Conservation (phyloP, 768 basidiomycete genomes). For the Psilocybe cubensis region DNA sequence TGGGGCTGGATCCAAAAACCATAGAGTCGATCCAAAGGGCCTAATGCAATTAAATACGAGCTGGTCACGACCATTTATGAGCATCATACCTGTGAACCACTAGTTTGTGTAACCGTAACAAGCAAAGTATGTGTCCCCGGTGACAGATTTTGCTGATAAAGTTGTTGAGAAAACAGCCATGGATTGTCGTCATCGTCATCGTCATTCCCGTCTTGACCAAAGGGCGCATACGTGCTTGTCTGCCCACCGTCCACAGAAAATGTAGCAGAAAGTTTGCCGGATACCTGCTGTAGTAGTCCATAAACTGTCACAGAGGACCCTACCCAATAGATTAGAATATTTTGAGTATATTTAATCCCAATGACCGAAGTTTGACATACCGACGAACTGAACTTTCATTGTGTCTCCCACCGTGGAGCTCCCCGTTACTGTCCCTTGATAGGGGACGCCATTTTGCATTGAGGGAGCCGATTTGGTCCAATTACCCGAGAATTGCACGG, state of each 20-base stretch:
- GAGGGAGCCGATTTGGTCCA: constrained; percentile 1
- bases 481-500: not conserved
- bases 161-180: constrained; percentile 7
- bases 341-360: not conserved
- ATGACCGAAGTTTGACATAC: not conserved
- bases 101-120: constrained; percentile 2
- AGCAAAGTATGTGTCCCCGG: constrained; percentile 6
- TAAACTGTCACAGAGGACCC: not conserved
- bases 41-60: not conserved
- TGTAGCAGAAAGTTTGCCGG: constrained; percentile 1
- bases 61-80: not conserved
- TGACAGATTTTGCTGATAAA: constrained; percentile 4
- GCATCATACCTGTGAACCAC: constrained; percentile 1
- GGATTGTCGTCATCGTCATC: not conserved
- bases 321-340: not conserved
- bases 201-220: not conserved
- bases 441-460: not conserved
- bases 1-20: not conserved
- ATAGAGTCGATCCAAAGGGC: constrained; percentile 10
- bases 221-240: constrained; percentile 1
- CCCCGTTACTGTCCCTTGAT: constrained; percentile 7
- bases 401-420: not conserved
- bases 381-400: constrained; percentile 7
- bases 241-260: constrained; percentile 2
- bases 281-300: not conserved